Evolutionary conservation across 805 yeast genomes (phyloP).

Genomic region (Ogataea siamensis): DNA sequence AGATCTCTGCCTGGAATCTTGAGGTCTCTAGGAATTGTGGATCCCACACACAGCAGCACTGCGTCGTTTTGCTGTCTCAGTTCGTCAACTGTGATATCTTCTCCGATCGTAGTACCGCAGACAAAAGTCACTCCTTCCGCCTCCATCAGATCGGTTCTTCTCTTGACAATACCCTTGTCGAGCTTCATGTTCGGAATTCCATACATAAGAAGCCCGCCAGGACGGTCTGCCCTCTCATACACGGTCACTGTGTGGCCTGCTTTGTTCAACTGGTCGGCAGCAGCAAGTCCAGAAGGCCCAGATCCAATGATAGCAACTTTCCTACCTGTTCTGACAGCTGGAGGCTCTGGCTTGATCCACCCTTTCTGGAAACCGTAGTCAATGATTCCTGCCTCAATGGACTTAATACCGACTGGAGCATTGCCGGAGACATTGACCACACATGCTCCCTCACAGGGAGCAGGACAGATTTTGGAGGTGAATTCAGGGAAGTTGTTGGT

Average conservation of each 20-base stretch:
- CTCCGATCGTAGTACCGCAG: conserved; percentile 78
- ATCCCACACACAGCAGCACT: conserved; percentile 88
- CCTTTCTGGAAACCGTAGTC: conserved; percentile 96
- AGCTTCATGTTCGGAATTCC: conserved; percentile 99
- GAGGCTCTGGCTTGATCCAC: conserved; percentile 88
- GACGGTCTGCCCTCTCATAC: conserved; percentile 90
- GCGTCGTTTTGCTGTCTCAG: conserved; percentile 70
- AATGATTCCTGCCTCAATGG: conserved; percentile 93
- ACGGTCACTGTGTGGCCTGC: conserved; percentile 94
- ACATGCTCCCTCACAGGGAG: conserved; percentile 98
- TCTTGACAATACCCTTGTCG: conserved; percentile 87
- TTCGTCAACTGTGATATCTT: conserved; percentile 70
- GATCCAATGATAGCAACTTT: conserved; percentile 87
- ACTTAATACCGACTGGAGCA: conserved; percentile 95
- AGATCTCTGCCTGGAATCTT: conserved; percentile 91
- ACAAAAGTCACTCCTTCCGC: conserved; percentile 87
- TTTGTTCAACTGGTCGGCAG: conserved; percentile 94
- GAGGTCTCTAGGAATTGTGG: conserved; percentile 94
- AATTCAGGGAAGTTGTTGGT: conserved; percentile 99
- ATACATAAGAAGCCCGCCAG: conserved; percentile 97
- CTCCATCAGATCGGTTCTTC: conserved; percentile 85
- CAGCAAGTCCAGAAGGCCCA: conserved; percentile 96
- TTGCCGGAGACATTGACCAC: conserved; percentile 81
- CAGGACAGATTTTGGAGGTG: conserved; percentile 97
- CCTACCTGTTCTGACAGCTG: conserved; percentile 78